Evolutionary conservation across 352 stramenopile species (phyloP).

Genomic region (Phytophthora crassamura): DNA sequence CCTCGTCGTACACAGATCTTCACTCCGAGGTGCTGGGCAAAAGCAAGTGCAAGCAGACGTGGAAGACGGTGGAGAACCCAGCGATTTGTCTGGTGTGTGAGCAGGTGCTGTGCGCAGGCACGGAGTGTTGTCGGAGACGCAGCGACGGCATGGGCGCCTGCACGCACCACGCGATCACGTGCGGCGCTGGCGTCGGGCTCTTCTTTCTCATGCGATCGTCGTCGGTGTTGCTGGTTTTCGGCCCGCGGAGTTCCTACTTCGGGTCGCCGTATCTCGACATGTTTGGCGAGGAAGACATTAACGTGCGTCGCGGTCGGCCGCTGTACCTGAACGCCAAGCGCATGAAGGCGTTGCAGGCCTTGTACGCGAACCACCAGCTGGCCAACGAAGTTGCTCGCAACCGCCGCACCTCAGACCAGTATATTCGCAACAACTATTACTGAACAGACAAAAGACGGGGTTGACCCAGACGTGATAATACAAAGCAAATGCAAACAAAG

Average conservation of each 20-base stretch:
- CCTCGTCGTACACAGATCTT: slow-evolving; percentile 79
- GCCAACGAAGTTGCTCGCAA: slow-evolving; percentile 85
- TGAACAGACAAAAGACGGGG: slow-evolving; percentile 25
- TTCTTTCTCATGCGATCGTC: slow-evolving; percentile 88
- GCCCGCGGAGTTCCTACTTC: slow-evolving; percentile 83
- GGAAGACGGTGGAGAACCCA: slow-evolving; percentile 78
- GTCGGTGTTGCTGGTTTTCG: slow-evolving; percentile 79
- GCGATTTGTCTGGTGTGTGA: slow-evolving; percentile 84
- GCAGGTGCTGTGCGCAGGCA: slow-evolving; percentile 80
- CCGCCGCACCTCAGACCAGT: slow-evolving; percentile 86
- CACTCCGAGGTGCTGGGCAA: slow-evolving; percentile 75
- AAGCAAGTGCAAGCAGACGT: slow-evolving; percentile 78
- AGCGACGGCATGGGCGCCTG: slow-evolving; percentile 79
- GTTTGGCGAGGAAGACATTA: slow-evolving; percentile 91
- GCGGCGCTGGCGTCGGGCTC: slow-evolving; percentile 71
- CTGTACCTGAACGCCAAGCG: slow-evolving; percentile 79
- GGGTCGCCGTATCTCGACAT: slow-evolving; percentile 87
- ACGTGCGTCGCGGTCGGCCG: slow-evolving; percentile 75
- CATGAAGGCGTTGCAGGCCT: slow-evolving; percentile 70
- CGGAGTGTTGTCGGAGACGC: slow-evolving; percentile 77
- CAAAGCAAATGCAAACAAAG: slow-evolving; percentile 7
- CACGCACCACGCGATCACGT: slow-evolving; percentile 77
- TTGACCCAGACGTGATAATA: slow-evolving; percentile 1
- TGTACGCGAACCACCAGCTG: slow-evolving; percentile 84
- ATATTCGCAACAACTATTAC: slow-evolving; percentile 90